These are phyloP conservation scores for Fraxinus americana DNA, from an alignment of 257 asterid genomes.

Conservation along the genomic window DNA sequence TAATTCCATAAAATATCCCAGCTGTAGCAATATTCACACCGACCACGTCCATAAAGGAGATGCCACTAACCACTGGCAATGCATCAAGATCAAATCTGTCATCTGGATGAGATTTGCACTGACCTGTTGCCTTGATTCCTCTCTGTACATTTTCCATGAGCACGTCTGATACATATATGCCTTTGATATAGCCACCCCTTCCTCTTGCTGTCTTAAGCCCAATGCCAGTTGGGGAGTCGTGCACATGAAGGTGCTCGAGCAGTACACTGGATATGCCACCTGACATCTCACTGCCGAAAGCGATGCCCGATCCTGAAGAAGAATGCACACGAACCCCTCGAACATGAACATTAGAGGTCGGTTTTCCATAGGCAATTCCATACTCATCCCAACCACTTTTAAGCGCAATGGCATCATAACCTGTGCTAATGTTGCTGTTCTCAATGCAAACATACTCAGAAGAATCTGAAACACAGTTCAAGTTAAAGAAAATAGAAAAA, in stretches of 20 bases:
- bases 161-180: constrained; percentile 46
- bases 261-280: constrained; percentile 80
- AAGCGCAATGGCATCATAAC: constrained; percentile 72
- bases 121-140: constrained; percentile 77
- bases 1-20: constrained; percentile 39
- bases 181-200: constrained; percentile 78
- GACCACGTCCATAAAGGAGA: constrained; percentile 37
- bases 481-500: neutral
- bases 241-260: constrained; percentile 54
- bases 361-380: constrained; percentile 66
- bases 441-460: constrained; percentile 82
- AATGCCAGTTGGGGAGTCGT: constrained; percentile 57
- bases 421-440: constrained; percentile 82
- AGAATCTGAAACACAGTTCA: constrained; percentile 64
- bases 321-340: constrained; percentile 54
- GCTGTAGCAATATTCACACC: constrained; percentile 39
- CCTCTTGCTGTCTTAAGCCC: constrained; percentile 74
- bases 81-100: constrained; percentile 69
- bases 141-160: constrained; percentile 54
- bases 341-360: constrained; percentile 66
- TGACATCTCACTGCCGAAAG: constrained; percentile 96
- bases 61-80: constrained; percentile 50
- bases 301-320: constrained; percentile 69
- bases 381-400: constrained; percentile 99
- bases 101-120: constrained; percentile 71